These are phyloP conservation scores for Solanum ossicruentum DNA, from an alignment of 257 asterid genomes.

Conservation along the genomic window DNA sequence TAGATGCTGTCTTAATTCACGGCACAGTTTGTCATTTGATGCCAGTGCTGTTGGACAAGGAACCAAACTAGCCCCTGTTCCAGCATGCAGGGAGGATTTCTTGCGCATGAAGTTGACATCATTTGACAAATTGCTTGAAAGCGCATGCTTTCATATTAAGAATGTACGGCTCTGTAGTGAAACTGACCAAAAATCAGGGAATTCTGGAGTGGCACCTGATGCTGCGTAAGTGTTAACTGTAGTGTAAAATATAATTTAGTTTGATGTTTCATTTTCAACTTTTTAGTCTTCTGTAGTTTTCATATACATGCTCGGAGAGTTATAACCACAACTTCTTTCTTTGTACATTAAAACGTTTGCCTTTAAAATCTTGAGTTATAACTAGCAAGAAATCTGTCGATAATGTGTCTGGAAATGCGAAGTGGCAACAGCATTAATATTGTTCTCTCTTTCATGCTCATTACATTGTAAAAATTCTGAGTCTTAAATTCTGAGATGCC, in stretches of 20 bases:
- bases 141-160: slow-evolving; percentile 72
- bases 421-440: neutral
- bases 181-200: slow-evolving; percentile 62
- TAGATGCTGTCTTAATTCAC: neutral
- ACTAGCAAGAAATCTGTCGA: neutral
- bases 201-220: slow-evolving; percentile 97
- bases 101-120: slow-evolving; percentile 77
- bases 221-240: slow-evolving; percentile 64
- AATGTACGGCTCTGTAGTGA: slow-evolving; percentile 89
- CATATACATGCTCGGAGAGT: neutral
- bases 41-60: slow-evolving; percentile 23
- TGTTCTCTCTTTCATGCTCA: neutral
- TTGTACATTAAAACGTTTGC: neutral
- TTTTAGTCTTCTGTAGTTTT: neutral
- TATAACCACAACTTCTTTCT: neutral
- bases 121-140: slow-evolving; percentile 78
- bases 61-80: slow-evolving; percentile 51
- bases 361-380: neutral
- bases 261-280: neutral
- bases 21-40: slow-evolving; percentile 39
- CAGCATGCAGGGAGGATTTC: slow-evolving; percentile 90
- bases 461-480: neutral
- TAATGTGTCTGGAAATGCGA: neutral
- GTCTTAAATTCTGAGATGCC: neutral
- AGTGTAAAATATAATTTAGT: neutral